A percentile compares a stretch with the other conserved stretches of the same genome.
Evolutionary conservation across 192 early-diverging fungal species (phyloP).

Genomic region (Geosiphon pyriformis): DNA sequence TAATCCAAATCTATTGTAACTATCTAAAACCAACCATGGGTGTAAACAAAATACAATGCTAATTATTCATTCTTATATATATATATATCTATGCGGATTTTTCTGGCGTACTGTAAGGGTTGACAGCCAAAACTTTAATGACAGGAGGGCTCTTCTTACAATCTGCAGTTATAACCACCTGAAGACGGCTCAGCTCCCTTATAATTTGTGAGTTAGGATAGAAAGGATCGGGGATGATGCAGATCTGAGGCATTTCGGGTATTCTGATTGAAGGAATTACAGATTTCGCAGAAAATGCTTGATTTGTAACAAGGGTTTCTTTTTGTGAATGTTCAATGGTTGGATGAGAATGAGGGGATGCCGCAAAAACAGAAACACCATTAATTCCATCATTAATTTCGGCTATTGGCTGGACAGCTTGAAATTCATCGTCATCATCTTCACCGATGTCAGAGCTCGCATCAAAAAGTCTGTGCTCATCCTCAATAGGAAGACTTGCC

Average conservation of each 20-base stretch:
- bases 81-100: neutral
- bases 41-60: too few relatives aligned
- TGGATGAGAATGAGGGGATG: neutral
- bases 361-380: neutral
- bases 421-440: conserved; percentile 26
- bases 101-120: conserved; percentile 34
- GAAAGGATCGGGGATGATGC: conserved; percentile 11
- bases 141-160: conserved; percentile 48
- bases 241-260: conserved; percentile 1
- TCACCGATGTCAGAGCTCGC: conserved; percentile 17
- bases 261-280: neutral
- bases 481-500: conserved; percentile 25
- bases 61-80: neutral
- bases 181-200: conserved; percentile 38
- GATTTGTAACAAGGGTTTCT: neutral
- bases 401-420: neutral
- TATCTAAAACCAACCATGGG: too few relatives aligned
- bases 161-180: conserved; percentile 45
- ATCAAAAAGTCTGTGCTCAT: conserved; percentile 29
- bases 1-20: too few relatives aligned
- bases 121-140: conserved; percentile 49
- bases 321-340: neutral
- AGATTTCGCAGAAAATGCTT: neutral
- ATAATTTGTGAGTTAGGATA: conserved; percentile 39
- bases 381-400: neutral